phyloP scores from a whole-genome alignment of 768 basidiomycete genomes.

The Tulasnella calospora region DNA sequence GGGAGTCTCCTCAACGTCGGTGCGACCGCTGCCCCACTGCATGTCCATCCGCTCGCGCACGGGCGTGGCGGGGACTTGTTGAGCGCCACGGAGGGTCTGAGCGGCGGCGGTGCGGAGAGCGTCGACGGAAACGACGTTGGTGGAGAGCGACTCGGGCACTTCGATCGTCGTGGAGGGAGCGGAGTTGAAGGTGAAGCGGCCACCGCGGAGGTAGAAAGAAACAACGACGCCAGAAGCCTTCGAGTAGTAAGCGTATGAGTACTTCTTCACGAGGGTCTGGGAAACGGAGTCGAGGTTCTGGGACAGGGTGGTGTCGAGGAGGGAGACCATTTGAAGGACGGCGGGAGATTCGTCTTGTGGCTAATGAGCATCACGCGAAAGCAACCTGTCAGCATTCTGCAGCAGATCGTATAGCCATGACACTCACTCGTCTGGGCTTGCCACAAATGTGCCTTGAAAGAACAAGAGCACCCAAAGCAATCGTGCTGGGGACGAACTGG shows the following conservation, averaged over 20 bases:
- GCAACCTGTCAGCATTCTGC: conserved; percentile 27
- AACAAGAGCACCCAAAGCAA: conserved; percentile 84
- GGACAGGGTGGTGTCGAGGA: conserved; percentile 79
- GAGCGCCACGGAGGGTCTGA: conserved; percentile 22
- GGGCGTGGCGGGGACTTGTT: conserved; percentile 62
- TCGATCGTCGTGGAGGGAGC: conserved; percentile 33
- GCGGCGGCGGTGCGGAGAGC: conserved; percentile 3
- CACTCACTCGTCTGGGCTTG: conserved; percentile 60
- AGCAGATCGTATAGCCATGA: not conserved
- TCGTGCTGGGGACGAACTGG: conserved; percentile 74
- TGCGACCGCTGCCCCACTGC: conserved; percentile 15
- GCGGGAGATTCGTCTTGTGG: conserved; percentile 74
- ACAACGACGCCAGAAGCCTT: conserved; percentile 91
- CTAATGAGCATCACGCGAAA: conserved; percentile 25
- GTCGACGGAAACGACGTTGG: conserved; percentile 35
- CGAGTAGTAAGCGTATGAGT: conserved; percentile 94
- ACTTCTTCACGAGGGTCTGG: conserved; percentile 95
- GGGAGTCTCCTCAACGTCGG: conserved; percentile 20
- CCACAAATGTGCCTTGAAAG: conserved; percentile 85
- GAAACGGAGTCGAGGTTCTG: conserved; percentile 89
- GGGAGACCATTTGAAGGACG: conserved; percentile 75
- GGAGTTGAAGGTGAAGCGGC: conserved; percentile 62
- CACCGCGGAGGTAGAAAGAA: conserved; percentile 89
- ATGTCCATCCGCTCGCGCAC: conserved; percentile 33
- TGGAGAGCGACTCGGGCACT: conserved; percentile 33